These are phyloP conservation scores for Lantana camara DNA, from an alignment of 257 asterid species.

Conservation along the genomic window DNA sequence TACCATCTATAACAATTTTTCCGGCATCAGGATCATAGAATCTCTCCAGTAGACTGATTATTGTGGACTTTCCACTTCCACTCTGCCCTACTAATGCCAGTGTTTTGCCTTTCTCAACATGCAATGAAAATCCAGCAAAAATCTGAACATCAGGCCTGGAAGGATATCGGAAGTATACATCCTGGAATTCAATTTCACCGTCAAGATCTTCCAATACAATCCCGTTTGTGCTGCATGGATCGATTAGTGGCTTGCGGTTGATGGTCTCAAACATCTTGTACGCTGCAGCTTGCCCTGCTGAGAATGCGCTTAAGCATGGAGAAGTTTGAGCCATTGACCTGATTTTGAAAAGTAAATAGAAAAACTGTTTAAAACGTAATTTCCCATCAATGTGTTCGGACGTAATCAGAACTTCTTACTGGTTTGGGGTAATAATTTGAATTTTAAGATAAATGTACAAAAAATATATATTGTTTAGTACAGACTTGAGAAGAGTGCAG, in stretches of 20 bases:
- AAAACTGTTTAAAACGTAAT: neutral
- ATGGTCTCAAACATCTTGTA: constrained; percentile 65
- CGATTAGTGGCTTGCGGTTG: constrained; percentile 50
- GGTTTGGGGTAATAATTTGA: too few relatives aligned
- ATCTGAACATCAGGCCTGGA: constrained; percentile 78
- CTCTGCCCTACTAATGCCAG: constrained; percentile 84
- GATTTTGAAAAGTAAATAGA: constrained; percentile 4
- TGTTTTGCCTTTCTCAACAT: constrained; percentile 50
- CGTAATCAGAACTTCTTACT: too few relatives aligned
- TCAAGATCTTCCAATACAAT: constrained; percentile 44
- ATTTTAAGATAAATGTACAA: too few relatives aligned
- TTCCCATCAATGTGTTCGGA: too few relatives aligned
- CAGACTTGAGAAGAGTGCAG: too few relatives aligned
- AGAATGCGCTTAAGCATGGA: constrained; percentile 58
- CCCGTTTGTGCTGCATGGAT: constrained; percentile 52
- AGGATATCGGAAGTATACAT: constrained; percentile 64
- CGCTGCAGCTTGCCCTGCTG: constrained; percentile 71
- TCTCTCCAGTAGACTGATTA: constrained; percentile 64
- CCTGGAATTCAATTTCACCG: constrained; percentile 70
- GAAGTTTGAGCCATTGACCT: constrained; percentile 69
- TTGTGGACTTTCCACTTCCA: constrained; percentile 86
- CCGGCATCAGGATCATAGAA: constrained; percentile 81
- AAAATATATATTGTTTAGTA: too few relatives aligned
- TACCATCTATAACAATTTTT: constrained; percentile 54
- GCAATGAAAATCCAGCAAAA: constrained; percentile 60